Evolutionary conservation across 2,329 filamentous ascomycete genomes (phyloP).

Genomic region (Coniochaeta hoffmannii): DNA sequence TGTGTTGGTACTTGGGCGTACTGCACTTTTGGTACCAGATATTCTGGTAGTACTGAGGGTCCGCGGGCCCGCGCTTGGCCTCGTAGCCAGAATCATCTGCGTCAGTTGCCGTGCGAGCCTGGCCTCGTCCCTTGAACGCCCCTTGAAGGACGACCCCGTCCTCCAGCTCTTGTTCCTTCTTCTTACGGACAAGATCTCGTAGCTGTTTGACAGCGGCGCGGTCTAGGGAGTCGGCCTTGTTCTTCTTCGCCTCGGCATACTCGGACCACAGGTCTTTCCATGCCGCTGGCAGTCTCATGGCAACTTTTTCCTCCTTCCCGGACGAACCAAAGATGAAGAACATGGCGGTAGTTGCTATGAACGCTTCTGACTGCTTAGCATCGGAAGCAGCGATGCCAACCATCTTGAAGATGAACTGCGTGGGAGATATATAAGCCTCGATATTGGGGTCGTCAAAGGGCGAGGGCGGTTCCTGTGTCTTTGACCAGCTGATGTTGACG

Average conservation of each 20-base stretch:
- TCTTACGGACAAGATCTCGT: slow-evolving; percentile 60
- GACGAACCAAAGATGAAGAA: slow-evolving; percentile 76
- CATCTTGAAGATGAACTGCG: slow-evolving; percentile 65
- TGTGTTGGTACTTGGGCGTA: slow-evolving; percentile 61
- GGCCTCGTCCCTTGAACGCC: slow-evolving; percentile 60
- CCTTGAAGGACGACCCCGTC: slow-evolving; percentile 71
- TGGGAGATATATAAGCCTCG: slow-evolving; percentile 37
- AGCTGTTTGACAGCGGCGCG: slow-evolving; percentile 61
- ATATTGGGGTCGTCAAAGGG: slow-evolving; percentile 32
- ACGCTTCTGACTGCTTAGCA: slow-evolving; percentile 76
- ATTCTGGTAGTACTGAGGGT: slow-evolving; percentile 43
- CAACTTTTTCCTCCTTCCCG: slow-evolving; percentile 78
- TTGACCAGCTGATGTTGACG: slow-evolving; percentile 72
- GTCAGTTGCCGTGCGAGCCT: slow-evolving; percentile 38
- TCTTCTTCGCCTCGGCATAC: slow-evolving; percentile 63
- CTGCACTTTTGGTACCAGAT: slow-evolving; percentile 54
- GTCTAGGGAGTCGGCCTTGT: slow-evolving; percentile 61
- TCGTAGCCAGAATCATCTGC: slow-evolving; percentile 42
- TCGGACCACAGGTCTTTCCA: slow-evolving; percentile 88
- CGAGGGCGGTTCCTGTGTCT: slow-evolving; percentile 48
- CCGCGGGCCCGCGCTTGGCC: slow-evolving; percentile 27
- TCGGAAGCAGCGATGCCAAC: slow-evolving; percentile 65
- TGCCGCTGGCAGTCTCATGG: slow-evolving; percentile 64
- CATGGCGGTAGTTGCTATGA: slow-evolving; percentile 71
- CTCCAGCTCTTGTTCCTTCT: slow-evolving; percentile 61